phyloP scores from a whole-genome alignment of 352 stramenopile species.

The Phytopythium helicoides region DNA sequence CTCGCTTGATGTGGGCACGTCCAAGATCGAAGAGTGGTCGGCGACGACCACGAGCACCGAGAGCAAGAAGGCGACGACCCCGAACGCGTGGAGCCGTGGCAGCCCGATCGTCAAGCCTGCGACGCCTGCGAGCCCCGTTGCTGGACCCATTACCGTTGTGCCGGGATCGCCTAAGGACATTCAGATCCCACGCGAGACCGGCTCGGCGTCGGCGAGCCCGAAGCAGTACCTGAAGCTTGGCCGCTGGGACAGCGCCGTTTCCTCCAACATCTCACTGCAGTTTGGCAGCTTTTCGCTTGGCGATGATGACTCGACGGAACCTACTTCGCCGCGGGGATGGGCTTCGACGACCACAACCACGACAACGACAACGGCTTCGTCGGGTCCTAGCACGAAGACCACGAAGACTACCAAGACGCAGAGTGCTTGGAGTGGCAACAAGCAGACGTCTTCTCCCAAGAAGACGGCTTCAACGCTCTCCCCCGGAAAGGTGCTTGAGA shows the following conservation, averaged over 20 bases:
- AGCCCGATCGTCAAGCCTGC: slow-evolving; percentile 46
- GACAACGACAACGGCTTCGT: slow-evolving; percentile 25
- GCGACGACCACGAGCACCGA: slow-evolving; percentile 37
- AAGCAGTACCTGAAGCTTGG: slow-evolving; percentile 85
- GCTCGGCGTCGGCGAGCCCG: slow-evolving; percentile 41
- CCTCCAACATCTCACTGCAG: slow-evolving; percentile 77
- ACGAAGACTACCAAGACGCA: slow-evolving; percentile 43
- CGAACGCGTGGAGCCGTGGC: slow-evolving; percentile 65
- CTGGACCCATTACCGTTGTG: slow-evolving; percentile 37
- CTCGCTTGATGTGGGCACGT: slow-evolving; percentile 59
- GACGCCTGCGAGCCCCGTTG: slow-evolving; percentile 25
- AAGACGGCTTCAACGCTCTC: slow-evolving; percentile 55
- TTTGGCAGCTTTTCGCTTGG: slow-evolving; percentile 88
- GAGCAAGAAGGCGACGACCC: slow-evolving; percentile 44
- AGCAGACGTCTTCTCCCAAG: slow-evolving; percentile 48
- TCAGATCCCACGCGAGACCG: slow-evolving; percentile 31
- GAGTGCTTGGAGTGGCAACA: slow-evolving; percentile 43
- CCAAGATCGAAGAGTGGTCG: slow-evolving; percentile 66
- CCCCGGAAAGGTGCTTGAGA: slow-evolving; percentile 39
- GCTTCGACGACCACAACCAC: slow-evolving; percentile 43
- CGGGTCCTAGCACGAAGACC: slow-evolving; percentile 35
- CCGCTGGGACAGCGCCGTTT: slow-evolving; percentile 71
- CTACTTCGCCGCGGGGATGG: slow-evolving; percentile 65
- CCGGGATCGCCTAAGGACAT: slow-evolving; percentile 72
- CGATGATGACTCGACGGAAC: slow-evolving; percentile 50